Base-by-base conservation (phyloP, 179 eudicot genomes). In the Beta macrorhiza region DNA sequence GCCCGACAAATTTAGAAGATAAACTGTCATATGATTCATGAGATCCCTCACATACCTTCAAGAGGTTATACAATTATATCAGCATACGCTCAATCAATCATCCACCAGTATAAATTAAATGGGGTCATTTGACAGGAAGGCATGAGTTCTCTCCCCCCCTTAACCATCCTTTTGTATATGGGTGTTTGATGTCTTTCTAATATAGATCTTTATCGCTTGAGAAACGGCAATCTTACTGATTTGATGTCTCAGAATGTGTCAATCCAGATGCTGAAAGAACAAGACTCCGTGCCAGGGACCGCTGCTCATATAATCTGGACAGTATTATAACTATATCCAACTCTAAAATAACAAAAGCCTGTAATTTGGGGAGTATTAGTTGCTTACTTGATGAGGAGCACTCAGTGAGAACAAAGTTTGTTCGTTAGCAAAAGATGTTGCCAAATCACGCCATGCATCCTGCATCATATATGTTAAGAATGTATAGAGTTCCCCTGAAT, bases 371-470 rank as follows among this genome's bases (percentile, higher is more conserved):
- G 52, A 75, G 86, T 16, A 22, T 76, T 1, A 56, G 71, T 58
- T 64, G 67, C 83, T 83, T 90, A 96, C 99, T 84, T 96, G 99
- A 83, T 91, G 95, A 79, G 88, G 82, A 67, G 89, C 91, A 90
- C 89, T 87, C 78, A 96, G 85, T 69, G 89, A 86, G 83, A 96
- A 88, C 77, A 94, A 75, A 76, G 59, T 85, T 82, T 90, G 88
- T n/a, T 93, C 94, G 74, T 81, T 90, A 47, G 90, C 90, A 86
- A 96, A 96, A 80, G 90, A 83, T 83, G 85, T 90, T 77, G 97
- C 97, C 77, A 96, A 83, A 81, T 87, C 87, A 83, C 82, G 87
- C 99, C 99, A 96, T 14, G 99, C 89, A 56, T 91, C 99, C 99
- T 96, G 91, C 87, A 91, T 49, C 62, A 42, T 13, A 75, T 74